Evolutionary conservation across 306 rosid species (phyloP), one percentile per base, ranked within the genome.

Genomic region (Ceratonia siliqua): DNA sequence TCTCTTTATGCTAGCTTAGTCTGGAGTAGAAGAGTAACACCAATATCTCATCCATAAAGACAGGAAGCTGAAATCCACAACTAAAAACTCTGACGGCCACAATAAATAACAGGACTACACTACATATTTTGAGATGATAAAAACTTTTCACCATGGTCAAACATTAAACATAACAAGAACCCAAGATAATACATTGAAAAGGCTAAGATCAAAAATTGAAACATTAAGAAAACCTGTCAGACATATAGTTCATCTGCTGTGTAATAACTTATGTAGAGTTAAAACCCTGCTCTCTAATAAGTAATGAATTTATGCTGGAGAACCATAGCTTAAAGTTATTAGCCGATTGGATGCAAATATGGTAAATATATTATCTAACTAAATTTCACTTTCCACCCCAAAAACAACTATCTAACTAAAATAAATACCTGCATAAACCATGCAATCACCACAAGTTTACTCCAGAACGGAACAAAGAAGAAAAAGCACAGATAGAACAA

Each of bases 401-500:
- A 2, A 25, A 28, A 15, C 3, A 39, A 41, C 12, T 39, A 41
- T 13, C 28, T 5, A 52, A n/a, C 35, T 17, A 73, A 49, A 33
- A 9, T 17, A 36, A 38, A 32, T 74, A 69, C 82, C 76, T 32
- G 46, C 67, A 71, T 39, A 78, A 73, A 78, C 53, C 54, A 81
- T 52, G 73, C 62, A 76, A 48, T 74, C 79, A 21, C 70, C 46
- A 64, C 54, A 72, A 55, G 62, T 66, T 42, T 57, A 62, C 50
- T 72, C 42, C 42, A 75, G 53, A 74, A 81, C 57, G 52, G 77
- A 81, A 74, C 28, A 20, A 78, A 61, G 68, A 45, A 75, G 45
- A 25, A 32, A 53, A 81, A 72, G 52, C 73, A 65, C 2, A 11
- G 52, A 30, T 8, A 64, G 63, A 48, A 72, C 63, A 53, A 35